Evolutionary conservation across 305 asterid genomes (phyloP).

Genomic region (Andrographis paniculata): DNA sequence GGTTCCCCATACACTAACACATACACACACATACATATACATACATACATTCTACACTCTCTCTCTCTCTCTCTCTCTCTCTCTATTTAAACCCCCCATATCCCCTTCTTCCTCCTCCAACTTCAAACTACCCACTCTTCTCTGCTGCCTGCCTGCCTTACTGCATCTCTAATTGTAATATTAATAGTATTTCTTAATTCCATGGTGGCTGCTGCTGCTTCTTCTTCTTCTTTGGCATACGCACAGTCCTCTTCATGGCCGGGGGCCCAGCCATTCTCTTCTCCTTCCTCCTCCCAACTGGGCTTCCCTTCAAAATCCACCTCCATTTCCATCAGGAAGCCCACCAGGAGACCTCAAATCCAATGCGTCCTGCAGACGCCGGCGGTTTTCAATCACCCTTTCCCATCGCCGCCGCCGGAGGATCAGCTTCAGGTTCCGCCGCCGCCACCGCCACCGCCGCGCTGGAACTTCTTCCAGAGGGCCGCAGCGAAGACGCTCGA

Average conservation of each 20-base stretch:
- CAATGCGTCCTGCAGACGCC: conserved; percentile 35
- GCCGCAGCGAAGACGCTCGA: conserved; percentile 37
- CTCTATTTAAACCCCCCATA: conserved; percentile 32
- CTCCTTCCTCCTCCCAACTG: conserved; percentile 15
- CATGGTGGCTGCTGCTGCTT: too few species aligned
- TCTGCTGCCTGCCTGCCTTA: not conserved
- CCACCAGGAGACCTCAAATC: conserved; percentile 18
- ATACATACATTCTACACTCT: too few species aligned
- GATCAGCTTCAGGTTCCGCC: too few species aligned
- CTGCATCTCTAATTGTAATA: not conserved
- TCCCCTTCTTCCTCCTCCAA: conserved; percentile 16
- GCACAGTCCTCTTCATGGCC: not conserved
- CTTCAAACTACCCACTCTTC: conserved; percentile 11
- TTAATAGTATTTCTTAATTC: not conserved
- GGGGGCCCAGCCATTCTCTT: not conserved
- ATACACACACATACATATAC: too few species aligned
- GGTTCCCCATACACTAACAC: not conserved
- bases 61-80: too few species aligned
- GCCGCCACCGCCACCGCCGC: conserved; percentile 20
- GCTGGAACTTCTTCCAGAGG: conserved; percentile 43
- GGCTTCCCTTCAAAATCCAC: conserved; percentile 12
- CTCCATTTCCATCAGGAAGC: conserved; percentile 24
- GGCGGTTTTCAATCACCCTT: conserved; percentile 29
- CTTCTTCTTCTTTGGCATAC: not conserved
- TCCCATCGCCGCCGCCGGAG: not conserved